Evolutionary conservation across 441 rosid species (phyloP).

Genomic region (Capsella rubella): DNA sequence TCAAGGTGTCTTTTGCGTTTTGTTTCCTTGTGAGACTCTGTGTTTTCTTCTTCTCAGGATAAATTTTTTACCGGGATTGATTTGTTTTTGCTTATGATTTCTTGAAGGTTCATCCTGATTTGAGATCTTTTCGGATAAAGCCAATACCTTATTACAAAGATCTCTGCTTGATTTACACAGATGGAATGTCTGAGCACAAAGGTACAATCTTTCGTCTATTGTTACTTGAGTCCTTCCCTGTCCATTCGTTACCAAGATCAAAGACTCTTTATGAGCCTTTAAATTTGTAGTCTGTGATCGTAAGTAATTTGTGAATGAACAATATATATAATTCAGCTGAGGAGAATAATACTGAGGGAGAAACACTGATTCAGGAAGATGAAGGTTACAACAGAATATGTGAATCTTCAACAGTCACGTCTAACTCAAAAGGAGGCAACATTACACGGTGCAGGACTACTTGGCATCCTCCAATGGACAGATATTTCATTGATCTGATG

Average conservation of each 20-base stretch:
- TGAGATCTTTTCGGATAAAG: slow-evolving; percentile 69
- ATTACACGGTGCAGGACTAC: slow-evolving; percentile 61
- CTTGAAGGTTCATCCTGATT: slow-evolving; percentile 63
- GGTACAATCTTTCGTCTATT: slow-evolving; percentile 48
- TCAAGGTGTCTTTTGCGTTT: slow-evolving; percentile 60
- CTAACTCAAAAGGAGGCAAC: slow-evolving; percentile 39
- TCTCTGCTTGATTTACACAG: slow-evolving; percentile 68
- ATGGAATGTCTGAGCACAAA: slow-evolving; percentile 52
- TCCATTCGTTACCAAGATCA: background rate
- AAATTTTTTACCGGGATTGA: slow-evolving; percentile 6
- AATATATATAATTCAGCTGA: slow-evolving; percentile 43
- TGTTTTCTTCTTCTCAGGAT: slow-evolving; percentile 7
- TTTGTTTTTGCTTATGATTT: slow-evolving; percentile 8
- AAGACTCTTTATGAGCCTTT: background rate
- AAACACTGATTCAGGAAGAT: slow-evolving; percentile 42
- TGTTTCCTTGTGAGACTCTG: background rate
- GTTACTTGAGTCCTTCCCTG: slow-evolving; percentile 17
- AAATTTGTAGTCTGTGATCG: background rate
- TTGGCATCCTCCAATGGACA: slow-evolving; percentile 93
- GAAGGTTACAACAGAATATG: slow-evolving; percentile 51
- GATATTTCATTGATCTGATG: slow-evolving; percentile 80
- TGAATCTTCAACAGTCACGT: slow-evolving; percentile 46
- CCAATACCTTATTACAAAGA: slow-evolving; percentile 71
- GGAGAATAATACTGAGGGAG: slow-evolving; percentile 37
- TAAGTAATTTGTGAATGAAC: slow-evolving; percentile 4